Evolutionary conservation across 2,329 filamentous ascomycete species (phyloP).

Genomic region (Phoma sp.): DNA sequence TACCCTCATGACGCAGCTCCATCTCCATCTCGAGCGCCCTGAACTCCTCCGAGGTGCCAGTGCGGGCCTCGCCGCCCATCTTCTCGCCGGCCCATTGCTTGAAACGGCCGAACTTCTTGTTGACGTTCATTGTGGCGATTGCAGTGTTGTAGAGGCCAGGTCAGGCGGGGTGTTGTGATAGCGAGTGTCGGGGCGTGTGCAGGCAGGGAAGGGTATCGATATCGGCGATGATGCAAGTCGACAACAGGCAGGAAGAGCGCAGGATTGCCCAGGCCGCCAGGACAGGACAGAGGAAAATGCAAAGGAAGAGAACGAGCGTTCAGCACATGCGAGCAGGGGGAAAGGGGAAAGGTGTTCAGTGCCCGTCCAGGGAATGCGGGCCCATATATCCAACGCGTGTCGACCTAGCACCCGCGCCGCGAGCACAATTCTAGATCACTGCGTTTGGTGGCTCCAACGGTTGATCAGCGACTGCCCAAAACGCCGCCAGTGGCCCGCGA

Average conservation of each 20-base stretch:
- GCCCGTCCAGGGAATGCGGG: slow-evolving; percentile 5
- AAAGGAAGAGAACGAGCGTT: slow-evolving; percentile 3
- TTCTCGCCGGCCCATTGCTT: slow-evolving; percentile 98
- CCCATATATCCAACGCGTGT: slow-evolving; percentile 19
- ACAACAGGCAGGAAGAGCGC: slow-evolving; percentile 23
- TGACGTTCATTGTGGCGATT: slow-evolving; percentile 63
- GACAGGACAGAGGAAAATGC: slow-evolving; percentile 6
- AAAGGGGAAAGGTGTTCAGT: slow-evolving; percentile 10
- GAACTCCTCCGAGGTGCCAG: slow-evolving; percentile 87
- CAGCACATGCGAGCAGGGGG: slow-evolving; percentile 6
- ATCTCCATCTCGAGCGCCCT: slow-evolving; percentile 90
- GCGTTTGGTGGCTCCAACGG: slow-evolving; percentile 8
- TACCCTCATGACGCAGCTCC: slow-evolving; percentile 87
- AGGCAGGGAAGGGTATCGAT: slow-evolving; percentile 23
- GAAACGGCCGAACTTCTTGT: slow-evolving; percentile 92
- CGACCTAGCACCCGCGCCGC: slow-evolving; percentile 3
- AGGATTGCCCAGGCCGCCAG: slow-evolving; percentile 4
- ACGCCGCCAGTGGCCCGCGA: slow-evolving; percentile 1
- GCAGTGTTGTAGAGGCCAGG: slow-evolving; percentile 12
- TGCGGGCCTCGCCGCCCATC: slow-evolving; percentile 92
- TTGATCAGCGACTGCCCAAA: slow-evolving; percentile 14
- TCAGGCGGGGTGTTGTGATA: slow-evolving; percentile 25
- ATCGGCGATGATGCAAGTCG: slow-evolving; percentile 16
- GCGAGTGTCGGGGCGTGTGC: slow-evolving; percentile 20
- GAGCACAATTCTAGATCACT: slow-evolving; percentile 8